phyloP scores from a whole-genome alignment of 805 yeast species.

The Sungouiozyma ichnusensis region DNA sequence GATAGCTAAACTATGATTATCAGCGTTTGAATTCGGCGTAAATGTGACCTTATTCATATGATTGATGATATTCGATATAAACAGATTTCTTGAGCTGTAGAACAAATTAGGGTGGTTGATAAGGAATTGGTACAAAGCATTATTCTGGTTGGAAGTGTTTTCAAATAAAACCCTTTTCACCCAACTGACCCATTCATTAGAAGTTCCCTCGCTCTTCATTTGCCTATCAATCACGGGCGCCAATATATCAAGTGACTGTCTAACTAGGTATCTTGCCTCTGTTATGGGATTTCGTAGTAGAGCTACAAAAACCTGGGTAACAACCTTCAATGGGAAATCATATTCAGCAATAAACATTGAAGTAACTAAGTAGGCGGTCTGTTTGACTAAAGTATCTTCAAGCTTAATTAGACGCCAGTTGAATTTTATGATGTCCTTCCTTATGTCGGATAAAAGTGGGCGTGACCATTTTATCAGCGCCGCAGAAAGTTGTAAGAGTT shows the following conservation, averaged over 20 bases:
- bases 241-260: slow-evolving; percentile 75
- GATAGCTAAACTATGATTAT: slow-evolving; percentile 76
- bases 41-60: slow-evolving; percentile 88
- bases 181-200: slow-evolving; percentile 77
- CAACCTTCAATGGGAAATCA: slow-evolving; percentile 81
- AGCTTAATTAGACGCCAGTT: slow-evolving; percentile 88
- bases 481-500: slow-evolving; percentile 72
- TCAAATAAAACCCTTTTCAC: slow-evolving; percentile 87
- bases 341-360: slow-evolving; percentile 76
- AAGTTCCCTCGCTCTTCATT: slow-evolving; percentile 41
- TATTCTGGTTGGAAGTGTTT: slow-evolving; percentile 77
- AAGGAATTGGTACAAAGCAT: slow-evolving; percentile 80
- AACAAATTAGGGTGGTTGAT: slow-evolving; percentile 78
- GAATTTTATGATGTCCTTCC: slow-evolving; percentile 83
- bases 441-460: slow-evolving; percentile 41
- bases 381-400: slow-evolving; percentile 82
- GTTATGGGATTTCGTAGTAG: slow-evolving; percentile 71
- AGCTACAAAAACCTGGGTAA: slow-evolving; percentile 88
- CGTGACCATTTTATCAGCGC: slow-evolving; percentile 63
- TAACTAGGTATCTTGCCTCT: slow-evolving; percentile 74
- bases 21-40: slow-evolving; percentile 63
- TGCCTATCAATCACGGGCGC: slow-evolving; percentile 79
- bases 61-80: slow-evolving; percentile 76
- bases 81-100: slow-evolving; percentile 78
- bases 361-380: slow-evolving; percentile 84